Conservation (phyloP, 805 yeast species). For the Saturnispora bothae region DNA sequence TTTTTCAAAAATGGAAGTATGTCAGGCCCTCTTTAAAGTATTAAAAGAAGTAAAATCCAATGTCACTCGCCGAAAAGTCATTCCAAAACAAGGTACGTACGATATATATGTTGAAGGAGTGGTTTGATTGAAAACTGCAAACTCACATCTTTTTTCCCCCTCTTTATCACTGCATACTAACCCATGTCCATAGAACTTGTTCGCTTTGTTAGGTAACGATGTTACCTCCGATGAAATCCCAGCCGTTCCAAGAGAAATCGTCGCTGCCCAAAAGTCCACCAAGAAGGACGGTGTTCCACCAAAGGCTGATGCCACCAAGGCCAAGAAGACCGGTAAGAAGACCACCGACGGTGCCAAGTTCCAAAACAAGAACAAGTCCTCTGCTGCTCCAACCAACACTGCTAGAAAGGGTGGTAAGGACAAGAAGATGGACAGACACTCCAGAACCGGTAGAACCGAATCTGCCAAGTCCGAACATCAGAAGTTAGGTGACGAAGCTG, state of each 20-base stretch:
- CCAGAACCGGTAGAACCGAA: slow-evolving; percentile 76
- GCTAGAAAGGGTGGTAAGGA: slow-evolving; percentile 35
- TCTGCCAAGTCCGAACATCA: slow-evolving; percentile 72
- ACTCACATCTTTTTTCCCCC: too few species aligned
- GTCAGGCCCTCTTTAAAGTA: too few species aligned
- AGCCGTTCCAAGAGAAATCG: slow-evolving; percentile 60
- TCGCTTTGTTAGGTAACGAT: slow-evolving; percentile 79
- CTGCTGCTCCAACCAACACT: slow-evolving; percentile 46
- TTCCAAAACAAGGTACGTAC: slow-evolving; percentile 18
- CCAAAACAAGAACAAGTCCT: slow-evolving; percentile 60
- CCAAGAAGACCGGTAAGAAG: slow-evolving; percentile 56
- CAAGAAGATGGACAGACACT: slow-evolving; percentile 69
- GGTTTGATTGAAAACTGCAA: too few species aligned
- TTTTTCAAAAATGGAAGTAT: too few species aligned
- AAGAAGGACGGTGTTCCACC: slow-evolving; percentile 78
- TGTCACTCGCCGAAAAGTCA: slow-evolving; percentile 10
- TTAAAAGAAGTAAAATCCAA: too few species aligned
- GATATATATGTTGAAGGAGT: too few species aligned
- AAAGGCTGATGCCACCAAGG: slow-evolving; percentile 69
- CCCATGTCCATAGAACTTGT: slow-evolving; percentile 49
- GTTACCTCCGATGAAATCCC: slow-evolving; percentile 67
- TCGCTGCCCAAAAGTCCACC: slow-evolving; percentile 72
- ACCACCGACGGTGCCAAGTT: slow-evolving; percentile 72
- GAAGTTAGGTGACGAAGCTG: slow-evolving; percentile 84
- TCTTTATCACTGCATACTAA: slow-evolving; percentile 1